Evolutionary conservation across 2,329 filamentous ascomycete genomes (phyloP), one percentile per base, ranked within the genome.

Genomic region (Fusarium buxicola): DNA sequence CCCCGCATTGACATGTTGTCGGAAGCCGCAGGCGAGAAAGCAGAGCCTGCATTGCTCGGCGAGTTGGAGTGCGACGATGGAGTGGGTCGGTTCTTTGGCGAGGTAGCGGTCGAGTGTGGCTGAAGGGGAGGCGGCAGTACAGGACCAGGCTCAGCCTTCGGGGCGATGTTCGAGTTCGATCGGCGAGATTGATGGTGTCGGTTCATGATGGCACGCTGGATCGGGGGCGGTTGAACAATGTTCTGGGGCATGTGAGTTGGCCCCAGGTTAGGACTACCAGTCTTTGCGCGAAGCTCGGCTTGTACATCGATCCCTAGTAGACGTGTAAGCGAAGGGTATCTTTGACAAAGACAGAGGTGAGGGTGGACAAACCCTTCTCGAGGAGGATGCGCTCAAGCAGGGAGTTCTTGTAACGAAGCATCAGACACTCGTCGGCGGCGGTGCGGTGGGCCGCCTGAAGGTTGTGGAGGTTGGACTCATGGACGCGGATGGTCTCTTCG

Each of bases 361-460:
- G 21, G 24, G 18, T 25, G 28, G n/a, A 57, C 63, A 13, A 79
- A 95, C 93, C 94, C 84, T 98, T 98, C 80, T 99, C 95, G 32
- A 99, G 85, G 49, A 99, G 85, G 73, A 99, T 96, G 57, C 95
- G 88, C 80, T 99, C 95, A 31, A 99, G 85, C 44, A 98, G 82
- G 35, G 95, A 98, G 77, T 98, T 99, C 82, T 98, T 98, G 78
- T 98, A 99, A 57, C 95, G 90, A 70, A 99, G 84, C 95, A 99
- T 98, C 73, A 98, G 80, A 76, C 95, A 98, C 78, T 98, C 95
- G 77, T 98, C 95, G 55, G 94, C 93, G 55, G 95, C 95, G 72
- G 88, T 94, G 70, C 95, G 92, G 75, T 98, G 95, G 66, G 93
- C 96, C 73, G 94, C 91, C 79, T 98, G 95, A 58, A 99, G 84